Percentiles rank a stretch among this genome's conserved stretches.
These are phyloP conservation scores for Globisporangium recalcitrans DNA, from an alignment of 352 stramenopile species.

Conservation along the genomic window DNA sequence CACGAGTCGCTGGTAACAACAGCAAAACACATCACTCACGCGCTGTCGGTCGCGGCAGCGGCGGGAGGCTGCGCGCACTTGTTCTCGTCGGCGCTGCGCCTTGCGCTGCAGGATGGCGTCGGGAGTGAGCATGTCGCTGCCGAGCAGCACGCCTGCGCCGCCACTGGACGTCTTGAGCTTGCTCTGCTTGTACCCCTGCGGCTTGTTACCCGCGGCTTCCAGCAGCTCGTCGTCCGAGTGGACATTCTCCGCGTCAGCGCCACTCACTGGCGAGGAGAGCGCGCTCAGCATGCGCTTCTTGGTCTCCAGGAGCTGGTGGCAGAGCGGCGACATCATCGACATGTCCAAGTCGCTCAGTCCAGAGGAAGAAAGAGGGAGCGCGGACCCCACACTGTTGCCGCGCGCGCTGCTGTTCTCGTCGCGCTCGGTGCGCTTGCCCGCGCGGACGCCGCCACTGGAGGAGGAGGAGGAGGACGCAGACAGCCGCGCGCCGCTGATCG, in stretches of 20 bases:
- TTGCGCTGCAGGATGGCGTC: constrained; percentile 58
- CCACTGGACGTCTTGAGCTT: constrained; percentile 12
- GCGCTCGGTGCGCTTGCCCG: constrained; percentile 6
- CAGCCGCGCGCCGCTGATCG: background rate
- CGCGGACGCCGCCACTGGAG: background rate
- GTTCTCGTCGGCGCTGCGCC: constrained; percentile 50
- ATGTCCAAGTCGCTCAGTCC: constrained; percentile 15
- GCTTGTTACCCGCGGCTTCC: constrained; percentile 8
- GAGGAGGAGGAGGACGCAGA: background rate
- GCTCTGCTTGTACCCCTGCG: constrained; percentile 18
- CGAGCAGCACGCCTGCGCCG: constrained; percentile 2
- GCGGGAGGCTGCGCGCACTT: constrained; percentile 53
- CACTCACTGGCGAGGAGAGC: constrained; percentile 10
- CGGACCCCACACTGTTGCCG: background rate
- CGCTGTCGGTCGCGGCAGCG: constrained; percentile 57
- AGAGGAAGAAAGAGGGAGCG: background rate
- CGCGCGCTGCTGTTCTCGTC: constrained; percentile 4
- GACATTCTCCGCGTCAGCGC: constrained; percentile 27
- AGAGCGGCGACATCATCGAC: constrained; percentile 27
- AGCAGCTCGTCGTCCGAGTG: constrained; percentile 39
- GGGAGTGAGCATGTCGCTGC: constrained; percentile 21
- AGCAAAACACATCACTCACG: constrained; percentile 15
- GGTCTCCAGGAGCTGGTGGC: constrained; percentile 29
- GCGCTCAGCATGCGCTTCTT: constrained; percentile 45
- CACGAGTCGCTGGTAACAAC: background rate